These are phyloP conservation scores for Aspergillus pseudoglaucus DNA, from an alignment of 2,329 filamentous ascomycete species.

Conservation along the genomic window DNA sequence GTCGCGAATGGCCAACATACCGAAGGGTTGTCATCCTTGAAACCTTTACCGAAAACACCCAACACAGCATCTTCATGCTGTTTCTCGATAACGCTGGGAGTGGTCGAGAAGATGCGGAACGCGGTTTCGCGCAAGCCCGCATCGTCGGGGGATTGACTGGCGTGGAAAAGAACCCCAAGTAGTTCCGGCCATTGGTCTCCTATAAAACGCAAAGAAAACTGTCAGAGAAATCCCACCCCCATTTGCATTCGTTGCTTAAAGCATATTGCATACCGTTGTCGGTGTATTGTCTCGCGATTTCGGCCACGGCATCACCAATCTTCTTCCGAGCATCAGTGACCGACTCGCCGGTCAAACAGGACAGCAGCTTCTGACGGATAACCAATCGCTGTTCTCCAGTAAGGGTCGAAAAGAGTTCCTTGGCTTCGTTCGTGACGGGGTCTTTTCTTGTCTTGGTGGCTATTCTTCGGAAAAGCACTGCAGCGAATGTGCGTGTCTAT, in stretches of 20 bases:
- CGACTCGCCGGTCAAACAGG: conserved; percentile 66
- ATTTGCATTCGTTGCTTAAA: neutral
- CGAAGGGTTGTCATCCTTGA: conserved; percentile 77
- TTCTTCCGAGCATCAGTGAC: conserved; percentile 79
- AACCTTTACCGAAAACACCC: conserved; percentile 81
- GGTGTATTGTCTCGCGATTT: conserved; percentile 89
- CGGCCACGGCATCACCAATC: conserved; percentile 93
- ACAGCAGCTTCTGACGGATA: conserved; percentile 77
- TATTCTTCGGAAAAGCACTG: conserved; percentile 91
- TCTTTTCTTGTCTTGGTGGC: conserved; percentile 81
- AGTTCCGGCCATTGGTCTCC: conserved; percentile 86
- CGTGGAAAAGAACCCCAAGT: conserved; percentile 74
- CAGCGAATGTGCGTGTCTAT: conserved; percentile 82
- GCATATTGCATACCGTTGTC: conserved; percentile 65
- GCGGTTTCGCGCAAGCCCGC: conserved; percentile 81
- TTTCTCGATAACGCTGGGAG: conserved; percentile 90
- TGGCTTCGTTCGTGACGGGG: conserved; percentile 57
- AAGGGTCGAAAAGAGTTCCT: conserved; percentile 81
- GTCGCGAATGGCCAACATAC: conserved; percentile 43
- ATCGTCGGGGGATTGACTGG: conserved; percentile 82
- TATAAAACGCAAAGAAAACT: conserved; percentile 33
- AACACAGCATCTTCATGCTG: conserved; percentile 90
- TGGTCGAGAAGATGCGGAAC: conserved; percentile 91
- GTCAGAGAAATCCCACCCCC: neutral
- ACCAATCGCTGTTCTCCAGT: conserved; percentile 64